These are phyloP conservation scores for Amborella trichopoda DNA, from an alignment of 164 flowering plant species.

Conservation along the genomic window DNA sequence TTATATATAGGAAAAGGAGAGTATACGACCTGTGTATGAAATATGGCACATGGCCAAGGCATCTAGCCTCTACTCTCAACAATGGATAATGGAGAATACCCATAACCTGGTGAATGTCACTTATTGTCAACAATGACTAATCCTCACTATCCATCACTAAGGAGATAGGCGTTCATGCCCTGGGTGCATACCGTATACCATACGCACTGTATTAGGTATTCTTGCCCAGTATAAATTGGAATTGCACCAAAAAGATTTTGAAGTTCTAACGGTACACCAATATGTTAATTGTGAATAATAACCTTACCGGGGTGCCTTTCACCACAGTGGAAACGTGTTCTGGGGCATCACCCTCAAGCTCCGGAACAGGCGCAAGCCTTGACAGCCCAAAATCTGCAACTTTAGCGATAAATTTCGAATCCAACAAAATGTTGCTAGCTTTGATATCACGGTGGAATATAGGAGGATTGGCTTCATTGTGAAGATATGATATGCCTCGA, in stretches of 20 bases:
- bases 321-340: constrained; percentile 22
- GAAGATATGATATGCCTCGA: constrained; percentile 30
- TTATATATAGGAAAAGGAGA: no score
- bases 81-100: no score
- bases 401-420: constrained; percentile 23
- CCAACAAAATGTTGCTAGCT: constrained; percentile 31
- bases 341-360: constrained; percentile 14
- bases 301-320: constrained; percentile 29
- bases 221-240: neutral
- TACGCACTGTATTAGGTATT: neutral
- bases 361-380: constrained; percentile 18
- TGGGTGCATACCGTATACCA: no score
- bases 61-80: no score
- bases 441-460: constrained; percentile 34
- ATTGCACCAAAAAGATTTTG: neutral
- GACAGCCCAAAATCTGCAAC: constrained; percentile 34
- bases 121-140: no score
- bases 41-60: no score
- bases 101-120: no score
- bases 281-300: neutral
- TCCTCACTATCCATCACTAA: no score
- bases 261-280: neutral
- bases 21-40: no score
- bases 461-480: constrained; percentile 30
- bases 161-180: no score